Base-by-base conservation (phyloP, 352 stramenopile genomes). In the Phytophthora cactorum region DNA sequence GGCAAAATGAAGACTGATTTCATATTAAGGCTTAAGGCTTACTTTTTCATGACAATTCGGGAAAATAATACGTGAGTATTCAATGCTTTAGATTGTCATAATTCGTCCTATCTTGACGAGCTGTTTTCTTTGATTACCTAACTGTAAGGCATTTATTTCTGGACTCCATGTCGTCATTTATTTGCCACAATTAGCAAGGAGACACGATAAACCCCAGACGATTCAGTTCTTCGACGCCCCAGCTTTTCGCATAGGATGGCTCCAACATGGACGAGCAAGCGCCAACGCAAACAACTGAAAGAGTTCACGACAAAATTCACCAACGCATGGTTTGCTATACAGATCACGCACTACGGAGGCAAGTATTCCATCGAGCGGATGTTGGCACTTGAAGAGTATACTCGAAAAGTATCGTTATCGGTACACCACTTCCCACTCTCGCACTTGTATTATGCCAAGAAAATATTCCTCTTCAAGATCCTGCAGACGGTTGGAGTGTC, bases 341-440 rank as follows among this genome's bases (percentile, higher is more conserved):
- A 50, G 44, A 50, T 50, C 17, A 50, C 44, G 15, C 44, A 50
- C 22, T 50, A 32, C 22, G 44, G 44, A 50, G 44, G 44, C 17
- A 50, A 50, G 10, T 50, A 50, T 32, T 50, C 44, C 7, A 15
- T 50, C 44, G 44, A 50, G 22, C 44, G 22, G 44, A 50, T 50
- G 44, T 11, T 50, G 7, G 44, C 44, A 50, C 44, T 50, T 15
- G 44, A 50, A 50, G 44, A 50, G 44, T 31, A 50, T 50, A 31
- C 44, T 32, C 44, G 22, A 29, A 50, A 50, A 50, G 15, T 8
- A 27, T n/a, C 44, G 4, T 50, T 10, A 50, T 32, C 22, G 22
- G 44, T 12, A 50, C 44, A 27, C 22, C 44, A 50, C 44, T 50
- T 5, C 44, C 44, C 44, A 31, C 44, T 31, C 44, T 50, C 22